A percentile compares a stretch with the other conserved stretches of the same genome.
phyloP scores from a whole-genome alignment of 805 yeast genomes.

The Candida boidinii region DNA sequence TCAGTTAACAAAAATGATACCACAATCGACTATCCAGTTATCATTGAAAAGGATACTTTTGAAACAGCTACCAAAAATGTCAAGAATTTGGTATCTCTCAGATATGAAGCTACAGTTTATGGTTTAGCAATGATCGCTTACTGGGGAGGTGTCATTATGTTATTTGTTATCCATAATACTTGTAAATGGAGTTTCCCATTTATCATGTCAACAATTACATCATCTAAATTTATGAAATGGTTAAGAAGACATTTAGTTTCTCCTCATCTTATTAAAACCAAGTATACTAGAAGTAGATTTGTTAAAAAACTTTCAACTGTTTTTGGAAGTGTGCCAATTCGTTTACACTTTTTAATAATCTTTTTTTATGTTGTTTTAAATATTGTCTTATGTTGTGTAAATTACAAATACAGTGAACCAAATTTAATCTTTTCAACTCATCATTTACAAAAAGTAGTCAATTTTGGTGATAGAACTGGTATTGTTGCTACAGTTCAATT shows the following conservation, averaged over 20 bases:
- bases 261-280: conserved; percentile 13
- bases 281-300: no score
- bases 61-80: conserved; percentile 20
- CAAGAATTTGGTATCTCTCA: conserved; percentile 17
- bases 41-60: conserved; percentile 15
- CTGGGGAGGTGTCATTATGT: conserved; percentile 22
- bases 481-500: conserved; percentile 31
- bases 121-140: conserved; percentile 22
- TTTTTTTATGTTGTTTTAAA: conserved; percentile 18
- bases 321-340: conserved; percentile 20
- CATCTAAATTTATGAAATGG: conserved; percentile 18
- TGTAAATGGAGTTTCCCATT: conserved; percentile 28
- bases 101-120: conserved; percentile 20
- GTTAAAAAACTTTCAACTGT: background rate
- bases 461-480: conserved; percentile 37
- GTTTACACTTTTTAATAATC: conserved; percentile 24
- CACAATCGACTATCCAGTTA: conserved; percentile 19
- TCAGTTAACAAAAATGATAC: conserved; percentile 5
- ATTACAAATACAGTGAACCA: conserved; percentile 18
- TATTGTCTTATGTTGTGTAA: conserved; percentile 19
- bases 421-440: conserved; percentile 23
- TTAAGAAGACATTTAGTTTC: conserved; percentile 23
- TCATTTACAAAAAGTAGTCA: conserved; percentile 20
- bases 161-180: conserved; percentile 19
- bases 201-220: conserved; percentile 14